A percentile compares a stretch with the other conserved stretches of the same genome.
Conservation (phyloP, 2,329 filamentous ascomycete genomes). For the Neopestalotiopsis clavispora region DNA sequence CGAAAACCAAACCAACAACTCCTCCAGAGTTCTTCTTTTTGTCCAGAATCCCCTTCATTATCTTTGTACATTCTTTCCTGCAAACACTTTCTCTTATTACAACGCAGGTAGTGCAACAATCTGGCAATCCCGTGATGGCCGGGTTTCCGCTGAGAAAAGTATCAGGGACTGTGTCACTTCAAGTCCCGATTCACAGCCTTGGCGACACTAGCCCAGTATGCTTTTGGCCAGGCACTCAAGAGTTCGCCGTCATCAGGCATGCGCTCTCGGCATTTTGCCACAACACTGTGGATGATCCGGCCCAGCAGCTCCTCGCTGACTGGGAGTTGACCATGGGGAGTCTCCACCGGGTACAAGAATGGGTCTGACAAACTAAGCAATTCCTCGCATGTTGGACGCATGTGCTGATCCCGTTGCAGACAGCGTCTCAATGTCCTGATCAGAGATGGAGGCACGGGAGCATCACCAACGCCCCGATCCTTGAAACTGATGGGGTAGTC, state of each 20-base stretch:
- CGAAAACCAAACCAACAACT: not conserved
- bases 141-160: too few relatives aligned
- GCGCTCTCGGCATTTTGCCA: slow-evolving; percentile 60
- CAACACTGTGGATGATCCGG: slow-evolving; percentile 67
- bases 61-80: not conserved
- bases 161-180: slow-evolving; percentile 6
- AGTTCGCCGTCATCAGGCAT: slow-evolving; percentile 64
- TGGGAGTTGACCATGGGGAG: slow-evolving; percentile 58
- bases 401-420: slow-evolving; percentile 64
- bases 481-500: slow-evolving; percentile 76
- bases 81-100: not conserved
- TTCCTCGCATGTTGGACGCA: slow-evolving; percentile 68
- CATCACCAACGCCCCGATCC: slow-evolving; percentile 69
- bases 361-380: slow-evolving; percentile 63
- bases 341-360: slow-evolving; percentile 67
- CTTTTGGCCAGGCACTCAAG: slow-evolving; percentile 60
- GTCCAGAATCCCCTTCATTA: slow-evolving; percentile 4
- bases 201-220: slow-evolving; percentile 65
- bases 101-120: not conserved
- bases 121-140: too few relatives aligned
- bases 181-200: slow-evolving; percentile 50
- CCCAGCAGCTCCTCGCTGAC: slow-evolving; percentile 67
- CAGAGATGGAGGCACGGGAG: slow-evolving; percentile 62
- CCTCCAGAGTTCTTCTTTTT: not conserved
- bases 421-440: slow-evolving; percentile 67